phyloP scores from a whole-genome alignment of 441 rosid genomes.

The Jatropha podagrica region DNA sequence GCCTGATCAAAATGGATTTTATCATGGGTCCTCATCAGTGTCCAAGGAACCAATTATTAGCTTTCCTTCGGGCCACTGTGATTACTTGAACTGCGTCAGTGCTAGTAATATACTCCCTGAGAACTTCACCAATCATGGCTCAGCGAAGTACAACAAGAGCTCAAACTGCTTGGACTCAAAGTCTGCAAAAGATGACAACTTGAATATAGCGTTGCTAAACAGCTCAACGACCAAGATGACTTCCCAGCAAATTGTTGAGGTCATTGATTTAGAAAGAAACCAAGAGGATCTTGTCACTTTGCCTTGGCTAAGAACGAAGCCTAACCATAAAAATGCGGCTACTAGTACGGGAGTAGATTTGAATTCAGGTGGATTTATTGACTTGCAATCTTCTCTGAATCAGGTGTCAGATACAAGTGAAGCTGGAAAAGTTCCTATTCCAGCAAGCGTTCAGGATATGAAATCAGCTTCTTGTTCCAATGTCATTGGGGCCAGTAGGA shows the following conservation, averaged over 20 bases:
- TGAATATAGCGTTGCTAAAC: constrained; percentile 50
- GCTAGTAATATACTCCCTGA: constrained; percentile 35
- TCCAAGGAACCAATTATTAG: constrained; percentile 42
- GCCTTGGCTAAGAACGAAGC: constrained; percentile 68
- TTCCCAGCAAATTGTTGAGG: constrained; percentile 35
- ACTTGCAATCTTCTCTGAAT: constrained; percentile 44
- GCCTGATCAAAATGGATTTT: constrained; percentile 52
- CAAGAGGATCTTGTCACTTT: constrained; percentile 45
- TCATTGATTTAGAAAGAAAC: constrained; percentile 45
- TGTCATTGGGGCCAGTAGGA: constrained; percentile 35
- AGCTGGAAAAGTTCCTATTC: constrained; percentile 28
- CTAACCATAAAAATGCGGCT: constrained; percentile 36
- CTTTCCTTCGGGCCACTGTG: constrained; percentile 37
- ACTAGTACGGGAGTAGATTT: constrained; percentile 40
- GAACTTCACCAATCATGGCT: constrained; percentile 25
- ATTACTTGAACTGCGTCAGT: constrained; percentile 40
- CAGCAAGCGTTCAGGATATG: constrained; percentile 32
- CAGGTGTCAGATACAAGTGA: constrained; percentile 37
- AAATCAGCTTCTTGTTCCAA: constrained; percentile 43
- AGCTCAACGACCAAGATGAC: constrained; percentile 37
- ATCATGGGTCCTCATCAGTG: constrained; percentile 63
- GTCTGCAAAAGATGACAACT: constrained; percentile 52
- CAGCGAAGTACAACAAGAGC: constrained; percentile 34
- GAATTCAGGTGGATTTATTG: constrained; percentile 35
- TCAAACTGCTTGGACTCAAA: constrained; percentile 42